Percentiles rank a stretch among this genome's conserved stretches.
Evolutionary conservation across 2,329 filamentous ascomycete species (phyloP).

Genomic region (Monosporascus sp.): DNA sequence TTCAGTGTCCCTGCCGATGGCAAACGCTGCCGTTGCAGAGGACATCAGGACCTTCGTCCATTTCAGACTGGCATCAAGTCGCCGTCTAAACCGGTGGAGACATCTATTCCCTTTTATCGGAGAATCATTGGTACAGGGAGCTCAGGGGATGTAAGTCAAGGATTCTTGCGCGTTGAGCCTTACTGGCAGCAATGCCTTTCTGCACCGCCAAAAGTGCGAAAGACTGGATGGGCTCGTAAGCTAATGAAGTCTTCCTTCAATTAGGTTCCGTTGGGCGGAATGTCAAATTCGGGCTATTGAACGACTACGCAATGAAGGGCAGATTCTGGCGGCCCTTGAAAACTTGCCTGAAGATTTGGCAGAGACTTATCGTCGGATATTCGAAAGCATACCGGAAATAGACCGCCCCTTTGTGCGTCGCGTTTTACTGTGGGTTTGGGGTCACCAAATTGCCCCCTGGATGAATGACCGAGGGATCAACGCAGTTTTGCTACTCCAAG

Average conservation of each 20-base stretch:
- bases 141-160: constrained; percentile 11
- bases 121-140: background rate
- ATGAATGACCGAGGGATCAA: background rate
- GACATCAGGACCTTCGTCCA: constrained; percentile 10
- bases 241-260: background rate
- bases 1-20: constrained; percentile 1
- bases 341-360: constrained; percentile 9
- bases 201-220: background rate
- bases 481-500: background rate
- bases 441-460: background rate
- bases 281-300: constrained; percentile 13
- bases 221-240: background rate
- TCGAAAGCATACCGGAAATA: constrained; percentile 5
- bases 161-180: background rate
- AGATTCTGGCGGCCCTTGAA: constrained; percentile 1
- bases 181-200: too few relatives aligned
- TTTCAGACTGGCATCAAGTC: background rate
- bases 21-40: constrained; percentile 3
- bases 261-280: constrained; percentile 15
- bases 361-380: constrained; percentile 10
- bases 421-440: background rate
- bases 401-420: constrained; percentile 2
- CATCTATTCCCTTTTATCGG: constrained; percentile 1
- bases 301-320: background rate
- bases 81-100: constrained; percentile 3